Percentiles rank a stretch among this genome's conserved stretches.
Evolutionary conservation across 2,329 filamentous ascomycete genomes (phyloP).

Genomic region (Trematosphaeria pertusa): DNA sequence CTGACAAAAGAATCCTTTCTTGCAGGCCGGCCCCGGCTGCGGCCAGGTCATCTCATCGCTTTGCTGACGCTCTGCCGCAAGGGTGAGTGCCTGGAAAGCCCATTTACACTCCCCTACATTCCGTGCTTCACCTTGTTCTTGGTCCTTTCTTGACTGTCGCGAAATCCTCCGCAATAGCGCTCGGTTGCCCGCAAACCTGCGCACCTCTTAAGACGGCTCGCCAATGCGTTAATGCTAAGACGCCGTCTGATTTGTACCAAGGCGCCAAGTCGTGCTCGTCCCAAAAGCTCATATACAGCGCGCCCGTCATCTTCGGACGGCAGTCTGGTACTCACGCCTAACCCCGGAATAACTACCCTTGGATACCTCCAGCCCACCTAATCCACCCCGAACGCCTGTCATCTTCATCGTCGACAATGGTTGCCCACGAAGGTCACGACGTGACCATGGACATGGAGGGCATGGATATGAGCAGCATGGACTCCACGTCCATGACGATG

Average conservation of each 20-base stretch:
- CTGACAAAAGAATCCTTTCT: too few species aligned
- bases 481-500: slow-evolving; percentile 49
- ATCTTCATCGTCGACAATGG: slow-evolving; percentile 28
- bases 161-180: slow-evolving; percentile 37
- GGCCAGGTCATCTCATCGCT: too few species aligned
- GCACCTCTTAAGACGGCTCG: slow-evolving; percentile 11
- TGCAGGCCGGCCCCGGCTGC: too few species aligned
- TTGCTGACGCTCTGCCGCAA: too few species aligned
- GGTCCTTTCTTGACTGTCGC: slow-evolving; percentile 42
- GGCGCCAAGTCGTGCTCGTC: slow-evolving; percentile 22
- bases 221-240: slow-evolving; percentile 39
- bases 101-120: slow-evolving; percentile 29
- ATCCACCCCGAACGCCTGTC: not conserved
- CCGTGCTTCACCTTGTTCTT: slow-evolving; percentile 39
- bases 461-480: slow-evolving; percentile 25
- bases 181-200: slow-evolving; percentile 22
- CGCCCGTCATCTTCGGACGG: slow-evolving; percentile 17
- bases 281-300: slow-evolving; percentile 5
- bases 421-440: slow-evolving; percentile 41
- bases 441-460: slow-evolving; percentile 23
- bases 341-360: slow-evolving; percentile 12
- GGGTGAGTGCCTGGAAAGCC: slow-evolving; percentile 9
- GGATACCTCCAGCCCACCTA: slow-evolving; percentile 1
- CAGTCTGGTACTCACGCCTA: slow-evolving; percentile 40
- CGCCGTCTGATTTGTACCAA: slow-evolving; percentile 12